These are phyloP conservation scores for Lecanicillium sp. DNA, from an alignment of 2,329 filamentous ascomycete genomes.

Conservation along the genomic window DNA sequence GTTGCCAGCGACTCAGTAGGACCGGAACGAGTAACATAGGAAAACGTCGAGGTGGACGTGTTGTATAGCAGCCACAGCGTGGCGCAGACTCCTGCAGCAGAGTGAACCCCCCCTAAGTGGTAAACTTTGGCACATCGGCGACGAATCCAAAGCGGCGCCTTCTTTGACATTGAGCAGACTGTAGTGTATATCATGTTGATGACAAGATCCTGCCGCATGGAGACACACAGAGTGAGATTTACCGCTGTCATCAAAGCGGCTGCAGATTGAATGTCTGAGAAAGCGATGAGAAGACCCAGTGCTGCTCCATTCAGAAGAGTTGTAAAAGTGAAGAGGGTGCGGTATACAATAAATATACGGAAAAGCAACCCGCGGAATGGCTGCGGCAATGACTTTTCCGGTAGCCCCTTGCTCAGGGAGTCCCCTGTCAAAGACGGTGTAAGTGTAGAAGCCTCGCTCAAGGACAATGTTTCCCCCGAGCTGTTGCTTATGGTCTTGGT, in stretches of 20 bases:
- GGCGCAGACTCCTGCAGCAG: conserved; percentile 40
- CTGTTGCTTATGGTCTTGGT: too few species aligned
- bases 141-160: conserved; percentile 39
- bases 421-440: conserved; percentile 19
- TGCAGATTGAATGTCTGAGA: conserved; percentile 20
- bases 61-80: conserved; percentile 42
- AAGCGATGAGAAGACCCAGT: conserved; percentile 32
- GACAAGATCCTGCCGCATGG: conserved; percentile 45
- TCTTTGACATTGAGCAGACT: conserved; percentile 36
- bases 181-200: conserved; percentile 43
- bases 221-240: conserved; percentile 41
- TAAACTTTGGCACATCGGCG: conserved; percentile 42
- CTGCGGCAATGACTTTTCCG: conserved; percentile 31
- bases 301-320: conserved; percentile 43
- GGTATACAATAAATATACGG: conserved; percentile 45
- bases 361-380: conserved; percentile 31
- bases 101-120: conserved; percentile 45
- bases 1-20: conserved; percentile 32
- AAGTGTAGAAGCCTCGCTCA: conserved; percentile 8
- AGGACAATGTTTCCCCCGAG: too few species aligned
- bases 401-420: conserved; percentile 24
- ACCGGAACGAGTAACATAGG: conserved; percentile 19
- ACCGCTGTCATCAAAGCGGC: conserved; percentile 36
- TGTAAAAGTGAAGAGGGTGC: conserved; percentile 47
- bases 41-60: conserved; percentile 28